phyloP scores from a whole-genome alignment of 371 early-diverging fungal genomes.

The Parasitella parasitica region DNA sequence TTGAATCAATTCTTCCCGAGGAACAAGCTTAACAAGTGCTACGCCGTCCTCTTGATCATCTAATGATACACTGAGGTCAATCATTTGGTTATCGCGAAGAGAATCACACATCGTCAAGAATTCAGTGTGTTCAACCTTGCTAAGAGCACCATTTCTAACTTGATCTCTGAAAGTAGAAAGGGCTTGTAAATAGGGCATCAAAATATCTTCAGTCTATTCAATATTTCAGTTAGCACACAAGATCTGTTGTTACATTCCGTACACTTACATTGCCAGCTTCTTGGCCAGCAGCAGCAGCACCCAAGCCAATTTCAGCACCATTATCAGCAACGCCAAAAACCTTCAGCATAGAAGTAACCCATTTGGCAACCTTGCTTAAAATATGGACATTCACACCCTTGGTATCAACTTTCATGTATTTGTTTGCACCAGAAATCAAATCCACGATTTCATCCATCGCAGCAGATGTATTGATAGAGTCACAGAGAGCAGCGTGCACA shows the following conservation, averaged over 20 bases:
- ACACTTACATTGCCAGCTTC: constrained; percentile 36
- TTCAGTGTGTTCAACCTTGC: constrained; percentile 54
- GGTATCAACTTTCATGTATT: constrained; percentile 64
- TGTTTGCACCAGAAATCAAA: constrained; percentile 80
- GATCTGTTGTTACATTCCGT: not conserved
- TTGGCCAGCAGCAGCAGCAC: constrained; percentile 29
- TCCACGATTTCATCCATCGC: constrained; percentile 84
- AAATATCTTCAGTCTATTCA: constrained; percentile 58
- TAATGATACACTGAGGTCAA: constrained; percentile 83
- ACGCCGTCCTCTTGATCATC: constrained; percentile 94
- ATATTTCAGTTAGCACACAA: not conserved
- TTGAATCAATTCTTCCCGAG: constrained; percentile 70
- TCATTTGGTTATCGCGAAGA: constrained; percentile 85
- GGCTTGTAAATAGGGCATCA: constrained; percentile 79
- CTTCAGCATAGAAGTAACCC: constrained; percentile 76
- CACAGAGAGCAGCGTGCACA: constrained; percentile 89
- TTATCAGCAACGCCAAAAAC: constrained; percentile 72
- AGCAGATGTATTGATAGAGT: constrained; percentile 91
- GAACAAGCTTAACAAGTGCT: constrained; percentile 89
- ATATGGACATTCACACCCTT: constrained; percentile 58
- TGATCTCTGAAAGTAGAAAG: constrained; percentile 87
- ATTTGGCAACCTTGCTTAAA: constrained; percentile 77
- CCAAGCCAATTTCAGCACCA: constrained; percentile 60
- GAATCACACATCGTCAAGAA: constrained; percentile 80
- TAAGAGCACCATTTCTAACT: constrained; percentile 75